Evolutionary conservation across 345 rosid genomes (phyloP).

Genomic region (Aquilaria sinensis): DNA sequence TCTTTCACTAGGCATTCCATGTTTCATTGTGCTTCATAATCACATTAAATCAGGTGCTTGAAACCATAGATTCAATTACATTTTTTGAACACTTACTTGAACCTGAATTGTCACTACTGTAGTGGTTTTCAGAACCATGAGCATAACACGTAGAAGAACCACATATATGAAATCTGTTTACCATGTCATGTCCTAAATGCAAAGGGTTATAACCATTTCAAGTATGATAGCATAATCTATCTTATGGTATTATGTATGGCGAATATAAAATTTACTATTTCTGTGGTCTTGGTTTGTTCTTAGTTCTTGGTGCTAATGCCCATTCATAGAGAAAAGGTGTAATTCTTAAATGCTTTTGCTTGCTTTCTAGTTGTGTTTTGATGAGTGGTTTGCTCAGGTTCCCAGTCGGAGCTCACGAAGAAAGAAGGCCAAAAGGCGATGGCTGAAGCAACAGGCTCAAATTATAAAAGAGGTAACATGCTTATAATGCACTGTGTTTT

Average conservation of each 20-base stretch:
- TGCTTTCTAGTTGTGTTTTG: neutral
- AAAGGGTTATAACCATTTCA: neutral
- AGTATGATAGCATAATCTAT: neutral
- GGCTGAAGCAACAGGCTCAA: slow-evolving; percentile 62
- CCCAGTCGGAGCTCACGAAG: slow-evolving; percentile 96
- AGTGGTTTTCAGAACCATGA: too few relatives aligned
- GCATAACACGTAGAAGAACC: too few relatives aligned
- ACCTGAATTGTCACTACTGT: too few relatives aligned
- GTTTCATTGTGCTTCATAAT: too few relatives aligned
- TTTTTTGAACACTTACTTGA: too few relatives aligned
- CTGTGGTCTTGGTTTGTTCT: neutral
- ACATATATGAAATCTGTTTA: neutral
- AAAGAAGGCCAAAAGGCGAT: slow-evolving; percentile 73
- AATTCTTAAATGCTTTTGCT: slow-evolving; percentile 13
- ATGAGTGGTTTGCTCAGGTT: slow-evolving; percentile 23
- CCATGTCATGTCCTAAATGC: neutral
- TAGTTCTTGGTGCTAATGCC: neutral
- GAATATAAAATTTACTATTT: neutral
- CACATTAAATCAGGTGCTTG: too few relatives aligned
- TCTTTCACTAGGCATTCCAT: too few relatives aligned
- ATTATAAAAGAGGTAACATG: slow-evolving; percentile 58
- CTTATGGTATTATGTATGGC: neutral
- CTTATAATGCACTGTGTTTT: slow-evolving; percentile 8
- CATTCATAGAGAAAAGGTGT: too few relatives aligned
- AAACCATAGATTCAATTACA: too few relatives aligned